phyloP scores from a whole-genome alignment of 371 early-diverging fungal genomes.

The Saksenaea vasiformis region DNA sequence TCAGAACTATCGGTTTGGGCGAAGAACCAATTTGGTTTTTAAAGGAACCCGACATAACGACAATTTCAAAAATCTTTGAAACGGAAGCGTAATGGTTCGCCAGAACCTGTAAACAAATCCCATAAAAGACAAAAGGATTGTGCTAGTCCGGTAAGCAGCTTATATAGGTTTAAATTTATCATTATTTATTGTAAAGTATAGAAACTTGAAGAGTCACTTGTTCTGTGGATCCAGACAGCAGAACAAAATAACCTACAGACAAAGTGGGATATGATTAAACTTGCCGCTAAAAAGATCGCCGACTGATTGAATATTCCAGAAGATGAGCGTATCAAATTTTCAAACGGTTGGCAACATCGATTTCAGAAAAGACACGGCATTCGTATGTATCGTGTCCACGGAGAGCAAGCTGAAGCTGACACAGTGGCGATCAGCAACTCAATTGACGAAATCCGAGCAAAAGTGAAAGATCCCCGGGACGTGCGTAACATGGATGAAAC shows the following conservation, averaged over 20 bases:
- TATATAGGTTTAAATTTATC: too few relatives aligned
- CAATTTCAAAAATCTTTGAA: not conserved
- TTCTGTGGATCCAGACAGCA: not conserved
- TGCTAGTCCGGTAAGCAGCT: too few relatives aligned
- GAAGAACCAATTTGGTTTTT: not conserved
- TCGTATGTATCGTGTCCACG: not conserved
- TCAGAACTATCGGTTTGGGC: not conserved
- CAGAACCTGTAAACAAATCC: not conserved
- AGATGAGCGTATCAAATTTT: not conserved
- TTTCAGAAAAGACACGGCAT: not conserved
- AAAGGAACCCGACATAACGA: not conserved
- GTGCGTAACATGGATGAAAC: conserved; percentile 3
- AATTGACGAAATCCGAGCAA: too few relatives aligned
- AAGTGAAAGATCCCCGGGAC: too few relatives aligned
- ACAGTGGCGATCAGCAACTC: not conserved
- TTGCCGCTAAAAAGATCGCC: not conserved
- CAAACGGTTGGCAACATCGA: not conserved
- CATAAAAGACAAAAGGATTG: too few relatives aligned
- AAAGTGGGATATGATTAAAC: not conserved
- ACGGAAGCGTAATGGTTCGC: not conserved
- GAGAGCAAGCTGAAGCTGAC: not conserved
- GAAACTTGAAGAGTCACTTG: not conserved
- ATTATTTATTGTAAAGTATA: not conserved
- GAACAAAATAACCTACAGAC: not conserved
- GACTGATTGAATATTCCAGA: not conserved